Conservation (phyloP, 768 basidiomycete genomes). For the Coprinopsis cinerea region DNA sequence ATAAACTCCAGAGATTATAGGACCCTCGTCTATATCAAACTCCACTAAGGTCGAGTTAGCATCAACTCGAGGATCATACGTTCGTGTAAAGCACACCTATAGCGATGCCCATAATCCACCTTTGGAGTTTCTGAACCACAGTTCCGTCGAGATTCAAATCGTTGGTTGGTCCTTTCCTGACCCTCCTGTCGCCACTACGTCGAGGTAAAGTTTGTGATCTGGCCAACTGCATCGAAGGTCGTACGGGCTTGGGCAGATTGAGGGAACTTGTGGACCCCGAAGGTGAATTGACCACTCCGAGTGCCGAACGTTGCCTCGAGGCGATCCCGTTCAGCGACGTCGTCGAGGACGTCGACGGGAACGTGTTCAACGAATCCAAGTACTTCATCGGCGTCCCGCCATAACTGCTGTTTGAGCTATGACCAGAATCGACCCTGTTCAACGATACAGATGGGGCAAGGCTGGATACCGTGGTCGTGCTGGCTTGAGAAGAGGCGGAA, state of each 20-base stretch:
- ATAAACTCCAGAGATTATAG: slow-evolving; percentile 65
- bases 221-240: slow-evolving; percentile 18
- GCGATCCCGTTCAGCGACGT: slow-evolving; percentile 4
- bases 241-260: slow-evolving; percentile 11
- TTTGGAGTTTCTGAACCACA: slow-evolving; percentile 43
- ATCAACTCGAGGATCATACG: too few relatives aligned
- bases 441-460: slow-evolving; percentile 12
- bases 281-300: slow-evolving; percentile 10
- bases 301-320: slow-evolving; percentile 1
- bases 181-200: slow-evolving; percentile 25
- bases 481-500: slow-evolving; percentile 17
- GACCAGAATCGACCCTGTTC: slow-evolving; percentile 7
- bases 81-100: slow-evolving; percentile 40
- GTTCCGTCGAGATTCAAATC: slow-evolving; percentile 43
- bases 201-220: slow-evolving; percentile 44
- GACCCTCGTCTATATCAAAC: slow-evolving; percentile 86
- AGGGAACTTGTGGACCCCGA: slow-evolving; percentile 17
- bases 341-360: slow-evolving; percentile 17
- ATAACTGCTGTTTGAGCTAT: slow-evolving; percentile 7
- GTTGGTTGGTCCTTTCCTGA: slow-evolving; percentile 28
- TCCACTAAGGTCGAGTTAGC: too few relatives aligned
- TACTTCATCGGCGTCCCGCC: not conserved
- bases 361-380: slow-evolving; percentile 15
- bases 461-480: slow-evolving; percentile 19
- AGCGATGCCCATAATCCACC: slow-evolving; percentile 65